These are phyloP conservation scores for Lactarius vividus DNA, from an alignment of 768 basidiomycete species.

Conservation along the genomic window DNA sequence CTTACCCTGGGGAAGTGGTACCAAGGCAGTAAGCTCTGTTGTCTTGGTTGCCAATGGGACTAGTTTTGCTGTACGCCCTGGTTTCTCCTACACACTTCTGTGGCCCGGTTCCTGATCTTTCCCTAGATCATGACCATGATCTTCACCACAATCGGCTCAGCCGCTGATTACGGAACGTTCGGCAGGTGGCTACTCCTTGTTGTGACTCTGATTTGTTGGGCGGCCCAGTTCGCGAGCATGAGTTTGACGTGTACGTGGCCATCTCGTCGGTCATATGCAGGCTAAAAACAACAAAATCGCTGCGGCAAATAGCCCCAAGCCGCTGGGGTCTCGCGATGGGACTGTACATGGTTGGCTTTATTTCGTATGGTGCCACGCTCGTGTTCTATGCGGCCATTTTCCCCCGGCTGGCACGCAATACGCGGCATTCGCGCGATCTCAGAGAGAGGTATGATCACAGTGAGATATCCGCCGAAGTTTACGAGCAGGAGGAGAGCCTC, in stretches of 20 bases:
- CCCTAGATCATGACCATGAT: constrained; percentile 70
- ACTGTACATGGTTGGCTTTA: constrained; percentile 74
- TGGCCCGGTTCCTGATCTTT: background rate
- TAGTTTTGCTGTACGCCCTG: constrained; percentile 63
- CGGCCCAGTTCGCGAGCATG: constrained; percentile 74
- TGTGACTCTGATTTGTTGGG: constrained; percentile 76
- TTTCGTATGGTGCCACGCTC: constrained; percentile 74
- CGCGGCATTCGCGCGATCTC: constrained; percentile 54
- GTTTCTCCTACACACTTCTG: background rate
- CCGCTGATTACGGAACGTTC: constrained; percentile 72
- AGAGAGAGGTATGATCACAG: constrained; percentile 56
- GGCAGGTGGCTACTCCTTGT: constrained; percentile 76
- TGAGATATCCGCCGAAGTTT: constrained; percentile 58
- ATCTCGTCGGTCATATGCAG: background rate
- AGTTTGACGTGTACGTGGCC: constrained; percentile 57
- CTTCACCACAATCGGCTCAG: constrained; percentile 71
- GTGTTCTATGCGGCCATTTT: constrained; percentile 79
- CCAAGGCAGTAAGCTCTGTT: constrained; percentile 70
- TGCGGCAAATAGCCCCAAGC: constrained; percentile 45
- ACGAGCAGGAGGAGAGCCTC: constrained; percentile 71
- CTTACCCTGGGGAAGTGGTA: constrained; percentile 70
- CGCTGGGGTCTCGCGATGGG: constrained; percentile 74
- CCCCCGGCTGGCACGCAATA: constrained; percentile 78
- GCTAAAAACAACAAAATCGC: background rate
- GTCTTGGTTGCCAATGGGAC: constrained; percentile 76